A percentile compares a stretch with the other conserved stretches of the same genome.
phyloP scores from a whole-genome alignment of 352 stramenopile genomes.

The Globisporangium mamillatum region DNA sequence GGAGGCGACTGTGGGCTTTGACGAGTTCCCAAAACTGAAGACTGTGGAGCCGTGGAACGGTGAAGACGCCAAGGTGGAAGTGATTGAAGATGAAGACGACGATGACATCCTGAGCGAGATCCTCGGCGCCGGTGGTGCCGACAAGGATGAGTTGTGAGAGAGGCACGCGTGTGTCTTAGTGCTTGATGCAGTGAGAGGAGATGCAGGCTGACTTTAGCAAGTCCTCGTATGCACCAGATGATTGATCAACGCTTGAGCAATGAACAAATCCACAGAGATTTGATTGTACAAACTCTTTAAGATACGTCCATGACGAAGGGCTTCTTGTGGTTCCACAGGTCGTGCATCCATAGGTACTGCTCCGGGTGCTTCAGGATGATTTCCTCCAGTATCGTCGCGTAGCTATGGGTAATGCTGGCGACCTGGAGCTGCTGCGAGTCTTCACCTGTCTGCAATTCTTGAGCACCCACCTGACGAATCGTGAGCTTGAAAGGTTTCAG shows the following conservation, averaged over 20 bases:
- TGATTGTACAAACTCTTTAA: not conserved
- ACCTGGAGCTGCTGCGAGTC: constrained; percentile 12
- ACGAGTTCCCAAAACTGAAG: constrained; percentile 57
- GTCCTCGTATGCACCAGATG: not conserved
- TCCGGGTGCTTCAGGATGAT: constrained; percentile 27
- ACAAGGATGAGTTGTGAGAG: constrained; percentile 82
- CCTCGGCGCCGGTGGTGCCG: constrained; percentile 35
- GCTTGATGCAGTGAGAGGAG: not conserved
- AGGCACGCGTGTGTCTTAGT: not conserved
- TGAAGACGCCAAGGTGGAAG: constrained; percentile 70
- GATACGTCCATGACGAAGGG: not conserved
- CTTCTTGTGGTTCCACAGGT: constrained; percentile 37
- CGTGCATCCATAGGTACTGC: constrained; percentile 62
- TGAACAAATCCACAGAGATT: not conserved
- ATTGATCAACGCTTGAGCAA: not conserved
- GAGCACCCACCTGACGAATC: constrained; percentile 25
- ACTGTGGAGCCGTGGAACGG: constrained; percentile 78
- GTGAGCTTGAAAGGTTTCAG: constrained; percentile 46
- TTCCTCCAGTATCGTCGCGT: constrained; percentile 35
- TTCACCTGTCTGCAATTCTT: not conserved
- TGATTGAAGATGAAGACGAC: constrained; percentile 78
- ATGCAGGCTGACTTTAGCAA: not conserved
- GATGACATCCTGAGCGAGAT: constrained; percentile 89
- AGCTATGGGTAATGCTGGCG: constrained; percentile 32
- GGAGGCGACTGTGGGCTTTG: constrained; percentile 60